These are phyloP conservation scores for Myrmaecium sp. DNA, from an alignment of 2,329 filamentous ascomycete genomes.

Conservation along the genomic window DNA sequence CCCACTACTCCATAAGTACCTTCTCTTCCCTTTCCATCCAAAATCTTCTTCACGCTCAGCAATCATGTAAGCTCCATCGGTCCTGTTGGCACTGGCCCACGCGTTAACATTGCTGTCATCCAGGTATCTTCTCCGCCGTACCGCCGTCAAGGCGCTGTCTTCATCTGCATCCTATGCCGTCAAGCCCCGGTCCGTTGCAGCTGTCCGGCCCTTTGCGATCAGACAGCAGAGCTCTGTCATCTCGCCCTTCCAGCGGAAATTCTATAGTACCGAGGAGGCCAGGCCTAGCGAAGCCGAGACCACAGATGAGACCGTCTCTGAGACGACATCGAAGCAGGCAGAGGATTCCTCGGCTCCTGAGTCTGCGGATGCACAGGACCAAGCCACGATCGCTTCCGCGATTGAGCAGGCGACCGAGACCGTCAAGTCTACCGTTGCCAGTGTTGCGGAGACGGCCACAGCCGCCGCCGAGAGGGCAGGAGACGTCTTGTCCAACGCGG, in stretches of 20 bases:
- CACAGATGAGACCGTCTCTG: slow-evolving; percentile 20
- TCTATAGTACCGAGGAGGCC: slow-evolving; percentile 31
- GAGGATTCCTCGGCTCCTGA: slow-evolving; percentile 11
- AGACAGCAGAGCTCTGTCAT: slow-evolving; percentile 14
- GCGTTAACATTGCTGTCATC: slow-evolving; percentile 1
- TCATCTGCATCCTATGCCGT: slow-evolving; percentile 26
- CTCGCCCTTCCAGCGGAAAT: slow-evolving; percentile 28
- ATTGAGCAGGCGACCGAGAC: slow-evolving; percentile 9
- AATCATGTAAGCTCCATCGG: not conserved
- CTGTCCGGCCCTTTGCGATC: slow-evolving; percentile 8
- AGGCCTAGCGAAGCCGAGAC: slow-evolving; percentile 10
- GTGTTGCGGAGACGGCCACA: slow-evolving; percentile 11
- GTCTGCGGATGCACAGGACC: slow-evolving; percentile 3
- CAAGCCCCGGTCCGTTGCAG: slow-evolving; percentile 22
- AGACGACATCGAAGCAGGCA: slow-evolving; percentile 15
- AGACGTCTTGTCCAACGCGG: slow-evolving; percentile 3
- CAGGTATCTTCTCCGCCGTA: slow-evolving; percentile 42
- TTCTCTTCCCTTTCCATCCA: too few relatives aligned
- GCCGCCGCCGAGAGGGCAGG: slow-evolving; percentile 11
- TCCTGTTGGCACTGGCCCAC: not conserved
- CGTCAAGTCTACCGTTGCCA: slow-evolving; percentile 7
- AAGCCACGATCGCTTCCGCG: slow-evolving; percentile 2
- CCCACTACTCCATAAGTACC: too few relatives aligned
- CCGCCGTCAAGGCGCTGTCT: slow-evolving; percentile 37
- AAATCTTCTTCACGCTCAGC: too few relatives aligned